phyloP scores from a whole-genome alignment of 2,329 filamentous ascomycete species.

The Beauveria brongniartii region DNA sequence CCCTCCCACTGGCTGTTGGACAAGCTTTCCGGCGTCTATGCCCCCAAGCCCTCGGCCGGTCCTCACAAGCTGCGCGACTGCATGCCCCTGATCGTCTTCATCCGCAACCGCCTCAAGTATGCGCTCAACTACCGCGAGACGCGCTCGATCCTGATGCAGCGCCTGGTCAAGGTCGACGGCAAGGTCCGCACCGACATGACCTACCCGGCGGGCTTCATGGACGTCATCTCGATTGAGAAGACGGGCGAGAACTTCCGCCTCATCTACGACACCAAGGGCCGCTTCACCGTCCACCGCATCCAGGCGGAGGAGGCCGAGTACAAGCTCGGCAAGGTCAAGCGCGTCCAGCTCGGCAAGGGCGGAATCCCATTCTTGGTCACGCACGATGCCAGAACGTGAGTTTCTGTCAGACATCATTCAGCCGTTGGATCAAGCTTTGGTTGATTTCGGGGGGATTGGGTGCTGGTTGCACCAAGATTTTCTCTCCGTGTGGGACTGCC shows the following conservation, averaged over 20 bases:
- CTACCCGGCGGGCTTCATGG: slow-evolving; percentile 98
- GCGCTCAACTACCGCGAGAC: slow-evolving; percentile 97
- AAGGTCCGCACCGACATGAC: slow-evolving; percentile 99
- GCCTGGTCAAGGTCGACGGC: slow-evolving; percentile 98
- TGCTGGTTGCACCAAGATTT: not conserved
- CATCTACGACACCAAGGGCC: slow-evolving; percentile 99
- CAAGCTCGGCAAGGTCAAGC: slow-evolving; percentile 99
- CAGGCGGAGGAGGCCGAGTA: slow-evolving; percentile 97
- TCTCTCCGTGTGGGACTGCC: not conserved
- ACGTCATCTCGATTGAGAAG: slow-evolving; percentile 99
- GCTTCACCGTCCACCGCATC: slow-evolving; percentile 99
- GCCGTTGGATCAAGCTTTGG: slow-evolving; percentile 99
- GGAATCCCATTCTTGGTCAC: slow-evolving; percentile 99
- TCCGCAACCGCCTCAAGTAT: slow-evolving; percentile 96
- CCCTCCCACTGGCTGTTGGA: slow-evolving; percentile 99
- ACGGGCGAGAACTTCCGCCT: slow-evolving; percentile 99
- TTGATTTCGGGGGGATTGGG: slow-evolving; percentile 35
- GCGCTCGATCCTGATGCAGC: slow-evolving; percentile 98
- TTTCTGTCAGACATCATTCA: slow-evolving; percentile 96
- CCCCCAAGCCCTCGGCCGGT: slow-evolving; percentile 65
- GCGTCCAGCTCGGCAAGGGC: slow-evolving; percentile 97
- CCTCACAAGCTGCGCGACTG: slow-evolving; percentile 99
- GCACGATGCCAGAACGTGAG: slow-evolving; percentile 99
- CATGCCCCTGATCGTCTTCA: slow-evolving; percentile 97
- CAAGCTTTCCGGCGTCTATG: slow-evolving; percentile 93